A percentile compares a stretch with the other conserved stretches of the same genome.
Conservation (phyloP, 2,329 filamentous ascomycete genomes). For the Verticillium isaacii region DNA sequence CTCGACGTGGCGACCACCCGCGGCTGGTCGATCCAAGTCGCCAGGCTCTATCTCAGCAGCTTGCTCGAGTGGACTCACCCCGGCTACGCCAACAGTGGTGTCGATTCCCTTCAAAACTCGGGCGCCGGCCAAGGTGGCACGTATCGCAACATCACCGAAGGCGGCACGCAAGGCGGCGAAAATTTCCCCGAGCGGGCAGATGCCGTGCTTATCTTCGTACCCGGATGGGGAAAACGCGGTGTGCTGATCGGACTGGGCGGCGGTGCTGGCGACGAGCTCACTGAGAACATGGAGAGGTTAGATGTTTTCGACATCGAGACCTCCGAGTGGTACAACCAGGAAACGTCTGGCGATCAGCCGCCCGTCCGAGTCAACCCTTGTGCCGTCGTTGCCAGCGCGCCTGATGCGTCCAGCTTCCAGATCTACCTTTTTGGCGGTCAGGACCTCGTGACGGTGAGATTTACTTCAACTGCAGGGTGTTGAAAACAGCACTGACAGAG, state of each 20-base stretch:
- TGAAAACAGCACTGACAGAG: slow-evolving; percentile 10
- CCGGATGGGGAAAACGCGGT: slow-evolving; percentile 67
- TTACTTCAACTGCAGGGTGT: neutral
- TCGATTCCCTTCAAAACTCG: slow-evolving; percentile 47
- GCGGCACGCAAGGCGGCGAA: slow-evolving; percentile 48
- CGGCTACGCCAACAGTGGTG: slow-evolving; percentile 59
- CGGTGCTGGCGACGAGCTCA: slow-evolving; percentile 64
- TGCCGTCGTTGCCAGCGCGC: slow-evolving; percentile 62
- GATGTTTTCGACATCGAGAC: slow-evolving; percentile 74
- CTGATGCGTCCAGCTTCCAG: slow-evolving; percentile 71
- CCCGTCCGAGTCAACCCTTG: slow-evolving; percentile 68
- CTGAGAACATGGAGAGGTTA: slow-evolving; percentile 46
- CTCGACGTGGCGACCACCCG: slow-evolving; percentile 54
- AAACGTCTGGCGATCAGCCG: slow-evolving; percentile 59
- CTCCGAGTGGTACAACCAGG: slow-evolving; percentile 69
- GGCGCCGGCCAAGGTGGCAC: slow-evolving; percentile 57
- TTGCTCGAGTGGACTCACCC: slow-evolving; percentile 74
- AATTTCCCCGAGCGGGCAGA: slow-evolving; percentile 71
- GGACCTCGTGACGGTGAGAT: slow-evolving; percentile 57
- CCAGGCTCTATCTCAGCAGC: slow-evolving; percentile 66
- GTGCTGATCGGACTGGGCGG: slow-evolving; percentile 70
- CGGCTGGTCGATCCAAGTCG: slow-evolving; percentile 63
- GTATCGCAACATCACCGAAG: slow-evolving; percentile 71
- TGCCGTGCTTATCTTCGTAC: slow-evolving; percentile 67
- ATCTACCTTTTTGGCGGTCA: slow-evolving; percentile 77